phyloP scores from a whole-genome alignment of 1,284 basidiomycete species.

The Puccinia hordei region DNA sequence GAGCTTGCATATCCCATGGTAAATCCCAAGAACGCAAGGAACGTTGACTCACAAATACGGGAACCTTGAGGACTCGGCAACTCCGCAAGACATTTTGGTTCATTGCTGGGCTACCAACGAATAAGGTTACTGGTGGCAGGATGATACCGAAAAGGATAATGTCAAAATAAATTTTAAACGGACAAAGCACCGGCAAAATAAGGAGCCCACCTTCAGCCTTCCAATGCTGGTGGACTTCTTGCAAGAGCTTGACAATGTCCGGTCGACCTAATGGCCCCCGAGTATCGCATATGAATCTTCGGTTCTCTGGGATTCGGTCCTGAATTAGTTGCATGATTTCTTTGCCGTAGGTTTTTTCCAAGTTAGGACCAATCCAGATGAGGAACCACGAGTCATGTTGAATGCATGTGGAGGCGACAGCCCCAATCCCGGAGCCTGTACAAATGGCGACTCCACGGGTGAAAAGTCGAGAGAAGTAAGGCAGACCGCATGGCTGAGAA shows the following conservation, averaged over 20 bases:
- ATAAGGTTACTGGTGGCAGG: slow-evolving; percentile 22
- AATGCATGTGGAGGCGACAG: slow-evolving; percentile 73
- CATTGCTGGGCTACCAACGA: slow-evolving; percentile 41
- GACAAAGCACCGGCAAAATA: too few species aligned
- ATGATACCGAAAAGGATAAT: not conserved
- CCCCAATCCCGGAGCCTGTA: slow-evolving; percentile 75
- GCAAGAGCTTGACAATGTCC: slow-evolving; percentile 73
- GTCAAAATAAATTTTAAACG: too few species aligned
- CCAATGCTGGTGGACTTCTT: slow-evolving; percentile 69
- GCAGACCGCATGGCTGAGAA: slow-evolving; percentile 71
- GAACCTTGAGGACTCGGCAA: slow-evolving; percentile 20
- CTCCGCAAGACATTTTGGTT: slow-evolving; percentile 24
- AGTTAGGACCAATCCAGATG: slow-evolving; percentile 69
- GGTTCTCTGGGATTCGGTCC: slow-evolving; percentile 69
- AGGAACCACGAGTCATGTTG: slow-evolving; percentile 70
- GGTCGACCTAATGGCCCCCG: slow-evolving; percentile 71
- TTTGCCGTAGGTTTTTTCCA: slow-evolving; percentile 70
- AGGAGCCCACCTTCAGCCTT: slow-evolving; percentile 67
- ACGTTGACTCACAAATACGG: slow-evolving; percentile 32
- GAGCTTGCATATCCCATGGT: not conserved
- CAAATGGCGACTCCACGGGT: slow-evolving; percentile 74
- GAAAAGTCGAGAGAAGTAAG: slow-evolving; percentile 73
- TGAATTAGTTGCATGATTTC: slow-evolving; percentile 72
- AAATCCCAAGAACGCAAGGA: not conserved
- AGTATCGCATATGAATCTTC: slow-evolving; percentile 72